Evolutionary conservation across 1,284 basidiomycete genomes (phyloP), one percentile per base, ranked within the genome.

Genomic region (Erythrobasidium hasegawianum): DNA sequence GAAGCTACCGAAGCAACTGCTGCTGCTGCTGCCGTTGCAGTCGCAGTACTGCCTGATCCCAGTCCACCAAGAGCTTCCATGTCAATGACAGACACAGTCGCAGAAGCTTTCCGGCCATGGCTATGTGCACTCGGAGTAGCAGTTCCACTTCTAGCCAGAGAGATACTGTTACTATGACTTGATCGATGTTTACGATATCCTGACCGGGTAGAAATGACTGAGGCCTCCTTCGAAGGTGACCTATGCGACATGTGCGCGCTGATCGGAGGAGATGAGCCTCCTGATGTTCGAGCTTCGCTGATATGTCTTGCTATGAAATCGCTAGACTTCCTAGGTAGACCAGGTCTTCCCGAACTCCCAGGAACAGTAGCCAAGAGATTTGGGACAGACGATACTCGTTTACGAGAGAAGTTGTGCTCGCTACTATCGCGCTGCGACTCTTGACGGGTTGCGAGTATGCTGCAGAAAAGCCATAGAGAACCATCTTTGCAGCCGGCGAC

Each of bases 401-500:
- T 33, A 33, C 33, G 33, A 33, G 33, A 33, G 33, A 33, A 33
- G 33, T 33, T 33, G 43, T 47, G 43, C n/a, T 47, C 22, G n/a
- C n/a, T 47, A 47, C 8, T 8, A 24, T n/a, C 5, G n/a, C 40
- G 10, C 11, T 24, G n/a, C 4, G 16, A 24, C 8, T n/a, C n/a
- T 47, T 47, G 43, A 8, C 4, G 22, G 22, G 43, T 47, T 14
- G 22, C n/a, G 22, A 47, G 43, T 47, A 64, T 24, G 29, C 62
- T 65, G 41, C 62, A 65, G 56, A 58, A 65, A 18, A 65, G 57
- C 62, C 62, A 65, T 4, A 65, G n/a, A 26, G 62, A 57, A 18
- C 62, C 62, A 38, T 65, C 62, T 39, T 57, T 47, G 56, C 62
- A 65, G 43, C 62, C 62, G n/a, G 56, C 62, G 14, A 65, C 53